phyloP scores from a whole-genome alignment of 2,329 filamentous ascomycete genomes.

The Beauveria sp. region DNA sequence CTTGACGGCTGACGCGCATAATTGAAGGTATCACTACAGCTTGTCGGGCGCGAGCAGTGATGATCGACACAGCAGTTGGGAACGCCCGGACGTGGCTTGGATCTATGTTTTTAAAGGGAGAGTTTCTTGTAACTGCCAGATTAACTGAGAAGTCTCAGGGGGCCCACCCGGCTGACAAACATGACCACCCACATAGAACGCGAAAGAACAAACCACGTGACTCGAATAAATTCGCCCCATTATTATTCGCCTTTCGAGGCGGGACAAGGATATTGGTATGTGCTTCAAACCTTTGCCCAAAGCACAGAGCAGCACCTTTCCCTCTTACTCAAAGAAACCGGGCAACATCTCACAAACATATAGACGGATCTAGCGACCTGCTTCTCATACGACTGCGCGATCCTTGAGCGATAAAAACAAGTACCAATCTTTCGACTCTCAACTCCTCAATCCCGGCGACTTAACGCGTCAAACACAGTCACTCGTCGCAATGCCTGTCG shows the following conservation, averaged over 20 bases:
- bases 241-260: neutral
- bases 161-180: constrained; percentile 2
- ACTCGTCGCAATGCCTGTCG: constrained; percentile 58
- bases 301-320: neutral
- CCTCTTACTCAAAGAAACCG: neutral
- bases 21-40: neutral
- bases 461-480: constrained; percentile 2
- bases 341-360: constrained; percentile 55
- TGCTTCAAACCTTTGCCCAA: constrained; percentile 6
- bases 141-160: neutral
- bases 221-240: neutral
- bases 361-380: neutral
- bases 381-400: neutral
- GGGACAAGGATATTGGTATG: neutral
- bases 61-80: neutral
- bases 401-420: constrained; percentile 59
- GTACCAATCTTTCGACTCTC: too few relatives aligned
- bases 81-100: neutral
- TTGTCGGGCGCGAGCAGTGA: neutral
- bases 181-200: neutral
- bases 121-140: neutral
- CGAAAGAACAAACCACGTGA: constrained; percentile 5
- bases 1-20: neutral
- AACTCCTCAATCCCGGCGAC: constrained; percentile 21
- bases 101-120: neutral